Conservation (phyloP, 371 early-diverging fungal species). For the Batrachochytrium dendrobatidis region DNA sequence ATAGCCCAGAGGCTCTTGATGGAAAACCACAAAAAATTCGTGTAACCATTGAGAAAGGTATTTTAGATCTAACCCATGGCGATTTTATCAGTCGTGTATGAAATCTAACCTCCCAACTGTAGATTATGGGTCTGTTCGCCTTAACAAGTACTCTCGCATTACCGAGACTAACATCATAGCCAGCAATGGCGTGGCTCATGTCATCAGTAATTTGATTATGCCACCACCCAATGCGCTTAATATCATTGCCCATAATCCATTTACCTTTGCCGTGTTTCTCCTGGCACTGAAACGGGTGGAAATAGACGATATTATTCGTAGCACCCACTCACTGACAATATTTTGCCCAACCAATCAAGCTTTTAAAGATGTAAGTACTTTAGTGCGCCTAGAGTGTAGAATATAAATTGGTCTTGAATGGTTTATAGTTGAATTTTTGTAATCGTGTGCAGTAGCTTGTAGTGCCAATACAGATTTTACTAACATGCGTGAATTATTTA, state of each 20-base stretch:
- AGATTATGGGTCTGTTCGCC: too few species aligned
- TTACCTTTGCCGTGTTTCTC: constrained; percentile 7
- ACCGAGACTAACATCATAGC: background rate
- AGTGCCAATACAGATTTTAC: too few species aligned
- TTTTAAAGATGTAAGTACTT: constrained; percentile 8
- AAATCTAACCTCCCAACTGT: too few species aligned
- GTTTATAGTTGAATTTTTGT: too few species aligned
- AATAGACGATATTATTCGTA: background rate
- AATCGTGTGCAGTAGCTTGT: too few species aligned
- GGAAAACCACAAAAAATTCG: constrained; percentile 11
- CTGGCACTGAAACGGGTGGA: constrained; percentile 6
- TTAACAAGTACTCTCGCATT: background rate
- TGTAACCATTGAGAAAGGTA: constrained; percentile 1
- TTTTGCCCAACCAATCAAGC: constrained; percentile 15
- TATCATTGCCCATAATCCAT: constrained; percentile 10
- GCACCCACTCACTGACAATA: constrained; percentile 4
- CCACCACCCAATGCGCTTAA: constrained; percentile 11
- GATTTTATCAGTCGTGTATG: background rate
- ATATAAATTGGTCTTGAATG: background rate
- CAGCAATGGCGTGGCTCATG: background rate
- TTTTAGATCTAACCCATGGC: background rate
- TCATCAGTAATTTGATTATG: background rate
- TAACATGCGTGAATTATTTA: too few species aligned
- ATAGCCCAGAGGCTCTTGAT: constrained; percentile 9
- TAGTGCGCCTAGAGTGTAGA: too few species aligned